phyloP scores from a whole-genome alignment of 805 yeast genomes.

The Metschnikowia continentalis region DNA sequence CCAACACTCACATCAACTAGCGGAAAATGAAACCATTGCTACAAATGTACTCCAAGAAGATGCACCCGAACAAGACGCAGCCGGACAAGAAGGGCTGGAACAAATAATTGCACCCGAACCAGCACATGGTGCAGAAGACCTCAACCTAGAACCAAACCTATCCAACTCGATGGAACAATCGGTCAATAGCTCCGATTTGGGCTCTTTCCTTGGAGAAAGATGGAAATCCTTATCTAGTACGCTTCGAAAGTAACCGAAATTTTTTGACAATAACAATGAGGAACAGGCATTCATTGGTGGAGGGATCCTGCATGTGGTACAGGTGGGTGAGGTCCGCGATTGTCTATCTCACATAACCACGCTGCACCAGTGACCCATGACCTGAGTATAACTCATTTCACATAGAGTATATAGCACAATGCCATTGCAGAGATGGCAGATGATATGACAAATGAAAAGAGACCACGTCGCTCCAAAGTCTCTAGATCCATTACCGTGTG shows the following conservation, averaged over 20 bases:
- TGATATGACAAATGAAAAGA: background rate
- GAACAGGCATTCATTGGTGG: background rate
- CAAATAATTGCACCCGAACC: background rate
- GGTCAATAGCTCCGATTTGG: conserved; percentile 11
- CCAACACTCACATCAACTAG: background rate
- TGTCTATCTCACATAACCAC: background rate
- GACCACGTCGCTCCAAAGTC: background rate
- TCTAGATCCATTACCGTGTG: conserved; percentile 16
- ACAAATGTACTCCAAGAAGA: background rate
- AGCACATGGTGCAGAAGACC: background rate
- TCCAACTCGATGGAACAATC: conserved; percentile 4
- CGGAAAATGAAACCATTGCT: background rate
- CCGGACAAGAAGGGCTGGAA: background rate
- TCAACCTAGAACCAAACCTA: background rate
- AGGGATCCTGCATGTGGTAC: background rate
- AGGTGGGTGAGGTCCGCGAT: background rate
- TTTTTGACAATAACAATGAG: background rate
- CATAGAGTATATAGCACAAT: background rate
- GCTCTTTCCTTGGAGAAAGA: conserved; percentile 10
- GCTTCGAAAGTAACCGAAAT: conserved; percentile 1
- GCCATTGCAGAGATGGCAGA: background rate
- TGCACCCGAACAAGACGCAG: background rate
- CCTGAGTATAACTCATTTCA: background rate
- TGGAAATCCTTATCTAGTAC: conserved; percentile 7
- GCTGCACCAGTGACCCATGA: background rate